These are phyloP conservation scores for Eucalyptus rudis DNA, from an alignment of 345 rosid species.

Conservation along the genomic window DNA sequence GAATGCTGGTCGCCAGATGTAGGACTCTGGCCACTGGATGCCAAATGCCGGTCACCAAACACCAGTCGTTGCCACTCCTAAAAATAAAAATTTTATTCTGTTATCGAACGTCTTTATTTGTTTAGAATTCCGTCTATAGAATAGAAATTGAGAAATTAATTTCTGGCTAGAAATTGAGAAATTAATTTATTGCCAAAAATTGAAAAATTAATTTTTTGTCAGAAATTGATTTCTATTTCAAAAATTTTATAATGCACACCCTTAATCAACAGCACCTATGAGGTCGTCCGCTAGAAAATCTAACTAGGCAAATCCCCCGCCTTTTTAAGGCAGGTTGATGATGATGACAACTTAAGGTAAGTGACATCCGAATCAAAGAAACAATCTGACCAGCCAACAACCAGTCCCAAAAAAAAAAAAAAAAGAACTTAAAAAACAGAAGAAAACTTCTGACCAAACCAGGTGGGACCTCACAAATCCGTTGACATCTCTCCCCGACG, in stretches of 20 bases:
- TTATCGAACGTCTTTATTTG: rapidly evolving
- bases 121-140: no score
- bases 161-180: no score
- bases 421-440: background rate
- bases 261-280: no score
- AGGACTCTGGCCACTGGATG: rapidly evolving
- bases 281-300: no score
- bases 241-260: rapidly evolving
- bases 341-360: background rate
- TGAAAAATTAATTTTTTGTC: no score
- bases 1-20: rapidly evolving
- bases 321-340: no score
- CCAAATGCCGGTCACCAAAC: rapidly evolving
- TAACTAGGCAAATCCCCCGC: background rate
- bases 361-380: background rate
- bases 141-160: no score
- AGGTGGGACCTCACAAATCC: background rate
- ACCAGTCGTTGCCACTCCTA: rapidly evolving
- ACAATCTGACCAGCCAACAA: background rate
- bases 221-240: no score
- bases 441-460: background rate
- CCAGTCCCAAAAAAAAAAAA: background rate
- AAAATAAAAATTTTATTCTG: no score
- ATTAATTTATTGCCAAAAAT: no score
- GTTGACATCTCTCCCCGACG: background rate